Evolutionary conservation across 202 grass and related monocot species (phyloP), one percentile per base, ranked within the genome.

Genomic region (Hordeum pubiflorum): DNA sequence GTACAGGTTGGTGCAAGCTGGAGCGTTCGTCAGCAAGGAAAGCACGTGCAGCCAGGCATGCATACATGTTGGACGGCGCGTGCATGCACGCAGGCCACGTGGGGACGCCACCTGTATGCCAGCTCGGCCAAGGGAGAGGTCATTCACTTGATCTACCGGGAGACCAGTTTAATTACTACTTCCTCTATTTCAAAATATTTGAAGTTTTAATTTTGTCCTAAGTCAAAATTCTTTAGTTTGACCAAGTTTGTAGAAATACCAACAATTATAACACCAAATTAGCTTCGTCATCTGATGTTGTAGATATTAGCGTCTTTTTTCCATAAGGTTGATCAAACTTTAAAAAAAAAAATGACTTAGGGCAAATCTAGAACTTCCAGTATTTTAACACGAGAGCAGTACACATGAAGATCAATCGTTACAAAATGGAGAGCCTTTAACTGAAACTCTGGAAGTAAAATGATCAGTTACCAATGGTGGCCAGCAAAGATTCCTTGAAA

Each of bases 1-100:
- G 2, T 43, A 52, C 71, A 86, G 78, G 37, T 75, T 86, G 77
- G 61, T 59, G 69, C 78, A 75, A 86, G 84, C 69, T 86, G 57
- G 58, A 55, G 58, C 13, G 15, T 63, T 41, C 58, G 74, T 63
- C 75, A 63, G 79, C 75, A 56, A 69, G 32, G 20, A 75, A 81
- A 23, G 23, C 77, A 76, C 78, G 62, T 81, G 78, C 55, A 14
- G 29, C 38, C 50, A 86, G 52, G 22, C 34, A 9, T 17, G 78
- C 17, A 24, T 74, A 75, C 50, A 75, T 59, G 46, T 81, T 86
- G 70, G 84, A 69, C 84, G 77, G 84, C 24, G 67, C 69, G 41
- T 50, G 40, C 13, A 71, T 29, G 84, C 70, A 61, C 74, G 77
- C n/a, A 75, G 44, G 26, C 76, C 66, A 79, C 69, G 72, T 74